phyloP scores from a whole-genome alignment of 1,139 yeast genomes.

The Candida albicans region DNA sequence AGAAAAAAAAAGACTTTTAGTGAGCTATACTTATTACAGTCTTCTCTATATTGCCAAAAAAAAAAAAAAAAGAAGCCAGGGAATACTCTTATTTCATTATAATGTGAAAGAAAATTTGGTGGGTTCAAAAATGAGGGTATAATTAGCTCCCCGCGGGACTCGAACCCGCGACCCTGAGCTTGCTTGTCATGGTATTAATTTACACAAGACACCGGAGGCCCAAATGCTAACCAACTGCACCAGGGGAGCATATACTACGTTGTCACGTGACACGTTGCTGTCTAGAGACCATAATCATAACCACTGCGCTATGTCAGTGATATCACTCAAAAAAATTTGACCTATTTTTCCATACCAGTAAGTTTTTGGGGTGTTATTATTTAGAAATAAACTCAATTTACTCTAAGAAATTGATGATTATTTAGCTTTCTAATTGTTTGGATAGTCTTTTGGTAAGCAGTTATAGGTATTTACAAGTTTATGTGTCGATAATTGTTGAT shows the following conservation, averaged over 20 bases:
- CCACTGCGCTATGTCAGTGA: not conserved
- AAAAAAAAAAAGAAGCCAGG: not conserved
- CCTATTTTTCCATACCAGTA: not conserved
- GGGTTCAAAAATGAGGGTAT: not conserved
- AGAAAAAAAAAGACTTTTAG: too few species aligned
- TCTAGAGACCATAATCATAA: not conserved
- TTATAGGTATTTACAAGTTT: too few species aligned
- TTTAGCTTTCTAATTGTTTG: not conserved
- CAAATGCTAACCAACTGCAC: conserved; percentile 60
- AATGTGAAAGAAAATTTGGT: too few species aligned
- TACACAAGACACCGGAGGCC: conserved; percentile 48
- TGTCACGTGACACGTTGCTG: not conserved
- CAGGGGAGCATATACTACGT: conserved; percentile 39
- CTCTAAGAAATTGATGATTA: not conserved
- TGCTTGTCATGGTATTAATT: not conserved
- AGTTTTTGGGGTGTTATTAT: too few species aligned
- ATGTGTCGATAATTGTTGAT: too few species aligned
- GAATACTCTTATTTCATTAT: too few species aligned
- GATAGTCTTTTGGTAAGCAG: too few species aligned
- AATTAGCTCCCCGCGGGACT: conserved; percentile 54
- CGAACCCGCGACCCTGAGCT: conserved; percentile 52
- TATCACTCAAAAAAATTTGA: not conserved
- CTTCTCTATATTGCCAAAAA: too few species aligned
- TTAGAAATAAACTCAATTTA: too few species aligned
- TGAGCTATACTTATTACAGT: too few species aligned